A percentile compares a stretch with the other conserved stretches of the same genome.
phyloP scores from a whole-genome alignment of 2,329 filamentous ascomycete genomes.

The Geosmithia flava region DNA sequence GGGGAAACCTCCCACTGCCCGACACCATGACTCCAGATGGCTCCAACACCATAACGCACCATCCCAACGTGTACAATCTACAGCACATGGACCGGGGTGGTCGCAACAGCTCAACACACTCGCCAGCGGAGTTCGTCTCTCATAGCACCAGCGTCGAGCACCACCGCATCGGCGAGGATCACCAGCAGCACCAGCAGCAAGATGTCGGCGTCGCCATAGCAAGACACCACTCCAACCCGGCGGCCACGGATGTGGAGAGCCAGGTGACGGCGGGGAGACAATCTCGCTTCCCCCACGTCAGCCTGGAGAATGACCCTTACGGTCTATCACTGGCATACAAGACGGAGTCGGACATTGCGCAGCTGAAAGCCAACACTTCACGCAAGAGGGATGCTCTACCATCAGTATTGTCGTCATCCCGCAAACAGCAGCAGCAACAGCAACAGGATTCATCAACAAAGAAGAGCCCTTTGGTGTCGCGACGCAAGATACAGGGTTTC shows the following conservation, averaged over 20 bases:
- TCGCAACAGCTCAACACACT: constrained; percentile 14
- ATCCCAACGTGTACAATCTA: constrained; percentile 30
- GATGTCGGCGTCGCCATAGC: constrained; percentile 12
- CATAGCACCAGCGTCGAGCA: constrained; percentile 32
- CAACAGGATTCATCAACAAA: background rate
- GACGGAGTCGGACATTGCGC: constrained; percentile 59
- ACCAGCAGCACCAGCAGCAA: constrained; percentile 15
- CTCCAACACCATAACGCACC: constrained; percentile 26
- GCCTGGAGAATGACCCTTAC: constrained; percentile 65
- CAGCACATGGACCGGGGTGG: constrained; percentile 23
- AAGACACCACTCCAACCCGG: constrained; percentile 21
- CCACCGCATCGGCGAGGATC: too few species aligned
- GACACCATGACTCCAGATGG: constrained; percentile 27
- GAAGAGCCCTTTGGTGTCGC: background rate
- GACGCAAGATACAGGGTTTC: constrained; percentile 54
- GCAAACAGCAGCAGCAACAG: constrained; percentile 6
- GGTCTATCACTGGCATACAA: constrained; percentile 69
- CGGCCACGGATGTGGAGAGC: constrained; percentile 33
- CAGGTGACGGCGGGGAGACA: constrained; percentile 22
- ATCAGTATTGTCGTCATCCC: background rate
- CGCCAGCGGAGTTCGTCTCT: constrained; percentile 6
- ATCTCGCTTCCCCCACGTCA: constrained; percentile 44
- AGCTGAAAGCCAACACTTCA: constrained; percentile 70
- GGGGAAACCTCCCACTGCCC: background rate
- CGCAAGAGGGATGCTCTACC: constrained; percentile 50